A percentile compares a stretch with the other conserved stretches of the same genome.
phyloP scores from a whole-genome alignment of 306 rosid genomes.

The Notholithocarpus densiflorus region DNA sequence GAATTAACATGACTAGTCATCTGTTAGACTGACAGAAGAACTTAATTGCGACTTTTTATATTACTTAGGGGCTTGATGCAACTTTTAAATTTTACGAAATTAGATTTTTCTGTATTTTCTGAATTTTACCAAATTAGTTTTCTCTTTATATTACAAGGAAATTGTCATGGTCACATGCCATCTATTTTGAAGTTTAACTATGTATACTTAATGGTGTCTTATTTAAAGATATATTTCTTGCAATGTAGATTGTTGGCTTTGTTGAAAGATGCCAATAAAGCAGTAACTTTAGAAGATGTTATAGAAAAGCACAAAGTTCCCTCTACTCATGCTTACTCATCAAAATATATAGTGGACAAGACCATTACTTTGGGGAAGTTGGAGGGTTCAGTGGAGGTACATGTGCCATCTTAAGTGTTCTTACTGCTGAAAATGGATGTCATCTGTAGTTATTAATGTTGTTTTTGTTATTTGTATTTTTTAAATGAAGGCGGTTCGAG shows the following conservation, averaged over 20 bases:
- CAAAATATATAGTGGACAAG: constrained; percentile 54
- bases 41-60: too few relatives aligned
- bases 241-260: constrained; percentile 57
- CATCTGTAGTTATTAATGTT: neutral
- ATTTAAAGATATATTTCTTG: constrained; percentile 17
- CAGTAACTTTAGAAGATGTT: constrained; percentile 58
- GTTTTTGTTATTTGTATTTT: constrained; percentile 1
- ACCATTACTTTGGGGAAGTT: constrained; percentile 74
- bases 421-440: neutral
- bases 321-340: constrained; percentile 46
- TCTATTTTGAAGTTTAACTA: constrained; percentile 5
- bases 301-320: constrained; percentile 49
- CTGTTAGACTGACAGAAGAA: too few relatives aligned
- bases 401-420: constrained; percentile 3
- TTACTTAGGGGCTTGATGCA: too few relatives aligned
- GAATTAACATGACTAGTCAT: too few relatives aligned
- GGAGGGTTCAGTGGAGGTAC: constrained; percentile 81
- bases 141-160: neutral
- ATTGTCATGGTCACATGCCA: neutral
- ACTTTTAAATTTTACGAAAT: too few relatives aligned
- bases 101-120: too few relatives aligned
- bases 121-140: too few relatives aligned
- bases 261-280: constrained; percentile 56
- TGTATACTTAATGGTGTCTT: neutral
- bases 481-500: constrained; percentile 66